A percentile compares a stretch with the other conserved stretches of the same genome.
Conservation (phyloP, 2,329 filamentous ascomycete species). For the Cladosporium velox region DNA sequence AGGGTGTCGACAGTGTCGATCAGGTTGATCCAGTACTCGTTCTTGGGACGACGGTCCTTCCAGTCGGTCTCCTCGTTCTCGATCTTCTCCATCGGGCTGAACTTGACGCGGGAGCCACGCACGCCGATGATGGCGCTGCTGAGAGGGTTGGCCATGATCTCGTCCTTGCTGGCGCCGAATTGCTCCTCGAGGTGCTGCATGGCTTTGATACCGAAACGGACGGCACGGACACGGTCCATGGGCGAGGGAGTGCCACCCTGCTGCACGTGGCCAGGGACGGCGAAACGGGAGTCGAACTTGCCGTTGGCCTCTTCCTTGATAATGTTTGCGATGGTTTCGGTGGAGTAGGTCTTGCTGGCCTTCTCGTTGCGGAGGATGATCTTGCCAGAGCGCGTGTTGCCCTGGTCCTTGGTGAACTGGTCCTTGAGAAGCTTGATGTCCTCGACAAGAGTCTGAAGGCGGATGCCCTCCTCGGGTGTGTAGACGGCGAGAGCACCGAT, state of each 20-base stretch:
- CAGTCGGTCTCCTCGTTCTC: slow-evolving; percentile 90
- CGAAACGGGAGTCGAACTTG: slow-evolving; percentile 88
- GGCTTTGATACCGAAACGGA: slow-evolving; percentile 89
- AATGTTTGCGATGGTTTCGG: slow-evolving; percentile 91
- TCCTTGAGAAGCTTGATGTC: slow-evolving; percentile 89
- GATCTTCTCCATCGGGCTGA: slow-evolving; percentile 76
- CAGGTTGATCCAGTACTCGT: slow-evolving; percentile 81
- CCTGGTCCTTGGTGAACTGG: slow-evolving; percentile 80
- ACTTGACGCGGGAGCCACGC: slow-evolving; percentile 85
- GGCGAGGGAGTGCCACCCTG: slow-evolving; percentile 90
- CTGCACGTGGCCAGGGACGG: slow-evolving; percentile 91
- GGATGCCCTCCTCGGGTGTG: slow-evolving; percentile 94
- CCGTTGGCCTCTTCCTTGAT: slow-evolving; percentile 91
- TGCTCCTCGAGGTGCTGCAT: slow-evolving; percentile 87
- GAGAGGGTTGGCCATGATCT: slow-evolving; percentile 72
- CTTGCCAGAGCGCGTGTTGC: slow-evolving; percentile 86
- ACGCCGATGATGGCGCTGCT: slow-evolving; percentile 87
- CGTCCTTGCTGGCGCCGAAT: slow-evolving; percentile 63
- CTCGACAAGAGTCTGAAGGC: slow-evolving; percentile 84
- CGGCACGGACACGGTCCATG: slow-evolving; percentile 93
- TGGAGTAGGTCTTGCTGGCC: slow-evolving; percentile 84
- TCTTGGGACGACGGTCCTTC: slow-evolving; percentile 80
- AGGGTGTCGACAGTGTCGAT: slow-evolving; percentile 83
- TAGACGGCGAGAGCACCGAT: slow-evolving; percentile 93
- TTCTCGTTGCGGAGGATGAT: slow-evolving; percentile 97